Conservation (phyloP, 1,139 yeast genomes). For the Spencermartinsiella ligniputridi region DNA sequence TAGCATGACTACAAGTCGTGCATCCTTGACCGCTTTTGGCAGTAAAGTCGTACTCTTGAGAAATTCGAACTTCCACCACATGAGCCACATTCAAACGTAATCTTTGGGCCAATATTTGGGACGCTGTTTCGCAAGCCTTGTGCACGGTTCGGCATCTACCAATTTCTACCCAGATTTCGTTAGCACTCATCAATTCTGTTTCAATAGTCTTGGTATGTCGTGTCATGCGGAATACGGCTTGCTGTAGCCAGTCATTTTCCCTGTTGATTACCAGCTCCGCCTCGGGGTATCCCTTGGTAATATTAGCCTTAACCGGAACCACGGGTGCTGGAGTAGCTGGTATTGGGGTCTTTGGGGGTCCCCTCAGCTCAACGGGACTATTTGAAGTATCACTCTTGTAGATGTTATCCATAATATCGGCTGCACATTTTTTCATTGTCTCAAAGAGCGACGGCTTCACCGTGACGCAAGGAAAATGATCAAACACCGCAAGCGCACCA, state of each 20-base stretch:
- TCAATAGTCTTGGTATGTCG: neutral
- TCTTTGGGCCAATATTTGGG: slow-evolving; percentile 40
- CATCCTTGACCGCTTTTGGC: slow-evolving; percentile 9
- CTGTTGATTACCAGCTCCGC: neutral
- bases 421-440: slow-evolving; percentile 39
- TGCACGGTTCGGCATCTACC: slow-evolving; percentile 37
- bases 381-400: slow-evolving; percentile 16
- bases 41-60: slow-evolving; percentile 25
- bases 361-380: neutral
- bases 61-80: slow-evolving; percentile 51
- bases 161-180: slow-evolving; percentile 21
- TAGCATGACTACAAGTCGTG: neutral
- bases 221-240: neutral
- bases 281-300: neutral
- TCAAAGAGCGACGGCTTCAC: slow-evolving; percentile 38
- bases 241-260: neutral
- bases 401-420: slow-evolving; percentile 43
- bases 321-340: neutral
- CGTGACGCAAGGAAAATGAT: slow-evolving; percentile 41
- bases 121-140: slow-evolving; percentile 30
- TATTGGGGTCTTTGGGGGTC: neutral
- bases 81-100: slow-evolving; percentile 49
- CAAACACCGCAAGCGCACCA: slow-evolving; percentile 62
- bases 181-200: neutral
- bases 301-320: neutral